These are phyloP conservation scores for Clarireedia hainanense DNA, from an alignment of 2,329 filamentous ascomycete species.

Conservation along the genomic window DNA sequence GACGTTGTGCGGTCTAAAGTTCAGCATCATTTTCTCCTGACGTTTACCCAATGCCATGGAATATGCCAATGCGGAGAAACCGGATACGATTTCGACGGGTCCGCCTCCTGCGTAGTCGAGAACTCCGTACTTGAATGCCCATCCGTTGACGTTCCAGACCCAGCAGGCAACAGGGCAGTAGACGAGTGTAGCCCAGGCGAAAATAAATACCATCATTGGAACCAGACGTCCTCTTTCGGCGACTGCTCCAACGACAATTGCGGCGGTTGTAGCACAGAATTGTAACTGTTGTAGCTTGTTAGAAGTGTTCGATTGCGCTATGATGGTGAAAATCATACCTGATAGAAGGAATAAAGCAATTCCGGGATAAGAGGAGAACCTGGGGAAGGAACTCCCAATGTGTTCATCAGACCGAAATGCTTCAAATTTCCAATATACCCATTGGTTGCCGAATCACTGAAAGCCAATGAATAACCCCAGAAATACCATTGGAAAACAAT, in stretches of 20 bases:
- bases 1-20: slow-evolving; percentile 98
- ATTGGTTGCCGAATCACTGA: slow-evolving; percentile 73
- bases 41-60: slow-evolving; percentile 91
- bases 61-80: slow-evolving; percentile 88
- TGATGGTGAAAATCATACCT: slow-evolving; percentile 42
- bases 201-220: slow-evolving; percentile 90
- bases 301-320: neutral
- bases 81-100: slow-evolving; percentile 94
- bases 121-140: slow-evolving; percentile 84
- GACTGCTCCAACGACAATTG: slow-evolving; percentile 84
- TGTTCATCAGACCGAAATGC: slow-evolving; percentile 83
- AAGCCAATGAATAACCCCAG: slow-evolving; percentile 95
- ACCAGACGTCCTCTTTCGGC: slow-evolving; percentile 90
- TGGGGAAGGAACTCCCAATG: slow-evolving; percentile 74
- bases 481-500: slow-evolving; percentile 99
- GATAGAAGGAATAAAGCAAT: slow-evolving; percentile 89
- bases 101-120: slow-evolving; percentile 95
- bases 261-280: slow-evolving; percentile 90
- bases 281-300: slow-evolving; percentile 59
- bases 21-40: slow-evolving; percentile 99
- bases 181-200: slow-evolving; percentile 93
- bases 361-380: slow-evolving; percentile 84
- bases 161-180: slow-evolving; percentile 97
- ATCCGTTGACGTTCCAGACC: slow-evolving; percentile 93
- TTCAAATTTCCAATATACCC: slow-evolving; percentile 86